Evolutionary conservation across 768 basidiomycete species (phyloP).

Genomic region (Auricularia sp.): DNA sequence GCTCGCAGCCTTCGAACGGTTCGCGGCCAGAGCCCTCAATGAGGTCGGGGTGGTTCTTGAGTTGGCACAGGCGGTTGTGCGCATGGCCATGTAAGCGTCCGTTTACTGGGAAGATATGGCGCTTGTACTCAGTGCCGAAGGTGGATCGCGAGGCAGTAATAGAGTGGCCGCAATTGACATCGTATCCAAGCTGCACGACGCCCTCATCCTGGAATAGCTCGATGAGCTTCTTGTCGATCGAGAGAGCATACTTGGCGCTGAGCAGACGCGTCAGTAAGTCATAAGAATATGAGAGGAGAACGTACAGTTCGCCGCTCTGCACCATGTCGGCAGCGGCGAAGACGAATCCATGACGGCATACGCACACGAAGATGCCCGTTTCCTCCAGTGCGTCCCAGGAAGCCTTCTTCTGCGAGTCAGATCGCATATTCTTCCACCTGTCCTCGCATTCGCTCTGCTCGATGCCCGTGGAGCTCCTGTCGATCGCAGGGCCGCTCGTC

Average conservation of each 20-base stretch:
- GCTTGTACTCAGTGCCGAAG: background rate
- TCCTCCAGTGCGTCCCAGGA: background rate
- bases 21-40: background rate
- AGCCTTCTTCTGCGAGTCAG: background rate
- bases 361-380: background rate
- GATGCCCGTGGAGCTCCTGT: background rate
- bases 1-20: background rate
- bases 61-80: conserved; percentile 3
- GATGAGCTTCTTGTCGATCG: background rate
- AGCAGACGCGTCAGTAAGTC: background rate
- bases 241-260: conserved; percentile 1
- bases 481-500: background rate
- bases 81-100: background rate
- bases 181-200: background rate
- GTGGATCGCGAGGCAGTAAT: background rate
- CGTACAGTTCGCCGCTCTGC: conserved; percentile 2
- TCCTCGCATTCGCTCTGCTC: background rate
- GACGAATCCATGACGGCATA: background rate
- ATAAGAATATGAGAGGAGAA: background rate
- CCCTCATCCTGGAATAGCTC: background rate
- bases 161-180: background rate
- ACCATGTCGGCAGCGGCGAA: conserved; percentile 1
- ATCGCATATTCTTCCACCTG: background rate
- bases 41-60: background rate
- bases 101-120: background rate